Evolutionary conservation across 768 basidiomycete genomes (phyloP).

Genomic region (Termitomyces sp.): DNA sequence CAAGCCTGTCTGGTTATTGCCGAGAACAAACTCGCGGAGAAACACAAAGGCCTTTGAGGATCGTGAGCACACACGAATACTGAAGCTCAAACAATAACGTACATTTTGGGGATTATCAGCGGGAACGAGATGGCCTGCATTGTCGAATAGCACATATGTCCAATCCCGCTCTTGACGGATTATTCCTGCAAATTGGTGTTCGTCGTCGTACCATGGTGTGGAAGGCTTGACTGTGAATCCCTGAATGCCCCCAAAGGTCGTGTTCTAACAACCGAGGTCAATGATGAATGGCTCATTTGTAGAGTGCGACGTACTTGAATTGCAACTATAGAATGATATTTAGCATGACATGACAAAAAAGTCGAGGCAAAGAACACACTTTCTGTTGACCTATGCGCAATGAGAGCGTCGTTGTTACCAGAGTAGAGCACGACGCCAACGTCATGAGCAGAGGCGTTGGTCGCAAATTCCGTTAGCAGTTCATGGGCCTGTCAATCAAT

Average conservation of each 20-base stretch:
- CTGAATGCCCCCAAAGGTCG: constrained; percentile 75
- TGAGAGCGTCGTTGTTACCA: constrained; percentile 67
- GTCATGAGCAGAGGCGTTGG: constrained; percentile 53
- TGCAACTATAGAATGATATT: constrained; percentile 43
- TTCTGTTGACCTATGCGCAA: constrained; percentile 64
- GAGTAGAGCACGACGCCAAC: constrained; percentile 59
- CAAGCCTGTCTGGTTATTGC: constrained; percentile 60
- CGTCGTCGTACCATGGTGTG: constrained; percentile 65
- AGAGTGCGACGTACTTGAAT: constrained; percentile 43
- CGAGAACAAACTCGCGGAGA: no score
- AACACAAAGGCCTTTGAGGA: constrained; percentile 55
- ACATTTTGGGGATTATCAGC: no score
- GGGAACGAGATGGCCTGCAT: no score
- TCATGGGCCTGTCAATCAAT: constrained; percentile 49
- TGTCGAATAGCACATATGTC: no score
- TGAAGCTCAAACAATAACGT: no score
- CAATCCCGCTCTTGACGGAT: no score
- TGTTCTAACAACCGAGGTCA: constrained; percentile 46
- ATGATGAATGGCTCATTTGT: neutral
- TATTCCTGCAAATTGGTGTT: no score
- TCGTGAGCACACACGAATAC: constrained; percentile 17
- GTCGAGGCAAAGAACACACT: constrained; percentile 33
- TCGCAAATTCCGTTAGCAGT: constrained; percentile 65
- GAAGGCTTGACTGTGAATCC: constrained; percentile 70
- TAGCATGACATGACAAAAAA: neutral